Base-by-base conservation (phyloP, 2,329 filamentous ascomycete species). In the Botryotinia calthae region DNA sequence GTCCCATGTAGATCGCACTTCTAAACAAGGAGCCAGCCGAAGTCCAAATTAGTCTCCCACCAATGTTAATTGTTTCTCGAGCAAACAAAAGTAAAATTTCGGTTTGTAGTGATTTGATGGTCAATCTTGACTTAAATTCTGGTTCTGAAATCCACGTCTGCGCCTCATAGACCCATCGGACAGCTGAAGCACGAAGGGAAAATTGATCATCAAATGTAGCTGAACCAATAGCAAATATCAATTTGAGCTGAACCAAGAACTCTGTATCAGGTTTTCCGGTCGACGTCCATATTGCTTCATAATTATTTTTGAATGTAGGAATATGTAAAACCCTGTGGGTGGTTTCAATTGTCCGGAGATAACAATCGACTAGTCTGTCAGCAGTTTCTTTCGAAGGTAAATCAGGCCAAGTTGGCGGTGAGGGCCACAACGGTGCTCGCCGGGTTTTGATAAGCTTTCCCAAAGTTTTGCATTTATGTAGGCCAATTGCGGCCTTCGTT, bases 171-270 rank as follows among this genome's bases (percentile, higher is more conserved):
- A 89, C 80, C 88, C 88, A 91, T 42, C 80, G 82, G n/a, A 85
- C 81, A 0, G 88, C 88, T 0, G 82, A 82, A 9, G 80, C 69
- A 10, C 87, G 84, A 51, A 89, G 75, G 0, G 84, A 85, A 72
- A 87, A 89, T 0, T 80, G 74, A 0, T 86, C 82, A 69, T 90
- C 86, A 72, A 87, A 85, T 0, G 82, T 81, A 1, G 82, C 81
- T 1, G 87, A 84, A 0, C 88, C 89, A 28, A 90, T 84, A 0
- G 89, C 87, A 6, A 90, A 79, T 0, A 90, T 84, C 0, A 91
- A 80, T 75, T 90, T 89, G 4, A 90, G 75, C 63, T 87, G 87
- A 22, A 89, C 83, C 1, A 89, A 73, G 66, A 90, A 90, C 0
- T 79, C 81, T 1, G 79, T 80, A 58, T 85, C 82, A 0, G 81